Conservation (phyloP, 345 rosid species). For the Salix exigua region DNA sequence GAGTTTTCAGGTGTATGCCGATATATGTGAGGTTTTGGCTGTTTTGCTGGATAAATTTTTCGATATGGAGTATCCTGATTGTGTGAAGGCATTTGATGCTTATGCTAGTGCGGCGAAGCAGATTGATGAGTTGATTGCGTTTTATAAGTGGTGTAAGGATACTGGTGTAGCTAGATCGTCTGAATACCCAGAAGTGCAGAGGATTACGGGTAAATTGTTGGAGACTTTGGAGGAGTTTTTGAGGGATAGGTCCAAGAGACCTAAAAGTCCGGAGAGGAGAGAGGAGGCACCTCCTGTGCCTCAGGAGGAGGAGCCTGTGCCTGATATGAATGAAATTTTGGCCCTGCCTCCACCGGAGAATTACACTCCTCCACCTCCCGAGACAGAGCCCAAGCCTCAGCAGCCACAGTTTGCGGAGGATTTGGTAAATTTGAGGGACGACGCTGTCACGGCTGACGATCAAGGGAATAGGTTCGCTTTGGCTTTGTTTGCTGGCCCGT, state of each 20-base stretch:
- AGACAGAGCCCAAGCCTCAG: conserved; percentile 41
- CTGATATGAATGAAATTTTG: conserved; percentile 66
- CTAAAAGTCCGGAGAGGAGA: conserved; percentile 68
- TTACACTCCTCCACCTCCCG: conserved; percentile 42
- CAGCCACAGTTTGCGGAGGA: conserved; percentile 57
- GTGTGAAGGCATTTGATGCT: conserved; percentile 80
- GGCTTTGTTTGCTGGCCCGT: conserved; percentile 66
- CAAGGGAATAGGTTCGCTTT: conserved; percentile 76
- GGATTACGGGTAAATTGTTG: conserved; percentile 68
- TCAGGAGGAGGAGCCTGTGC: conserved; percentile 36
- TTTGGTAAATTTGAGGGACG: conserved; percentile 81
- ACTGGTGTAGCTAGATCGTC: conserved; percentile 75
- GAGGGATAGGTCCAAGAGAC: conserved; percentile 68
- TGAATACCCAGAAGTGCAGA: conserved; percentile 93
- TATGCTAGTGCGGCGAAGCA: conserved; percentile 69
- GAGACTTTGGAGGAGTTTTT: conserved; percentile 81
- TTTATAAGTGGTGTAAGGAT: conserved; percentile 79
- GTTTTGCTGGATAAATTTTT: conserved; percentile 79
- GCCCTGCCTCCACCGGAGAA: conserved; percentile 78
- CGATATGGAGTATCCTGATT: conserved; percentile 74
- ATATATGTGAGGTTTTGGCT: conserved; percentile 74
- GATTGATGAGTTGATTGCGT: conserved; percentile 69
- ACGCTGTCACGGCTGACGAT: conserved; percentile 54
- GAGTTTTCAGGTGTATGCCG: conserved; percentile 78
- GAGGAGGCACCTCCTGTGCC: conserved; percentile 44